A percentile compares a stretch with the other conserved stretches of the same genome.
These are phyloP conservation scores for Citrullus amarus DNA, from an alignment of 306 rosid species.

Conservation along the genomic window DNA sequence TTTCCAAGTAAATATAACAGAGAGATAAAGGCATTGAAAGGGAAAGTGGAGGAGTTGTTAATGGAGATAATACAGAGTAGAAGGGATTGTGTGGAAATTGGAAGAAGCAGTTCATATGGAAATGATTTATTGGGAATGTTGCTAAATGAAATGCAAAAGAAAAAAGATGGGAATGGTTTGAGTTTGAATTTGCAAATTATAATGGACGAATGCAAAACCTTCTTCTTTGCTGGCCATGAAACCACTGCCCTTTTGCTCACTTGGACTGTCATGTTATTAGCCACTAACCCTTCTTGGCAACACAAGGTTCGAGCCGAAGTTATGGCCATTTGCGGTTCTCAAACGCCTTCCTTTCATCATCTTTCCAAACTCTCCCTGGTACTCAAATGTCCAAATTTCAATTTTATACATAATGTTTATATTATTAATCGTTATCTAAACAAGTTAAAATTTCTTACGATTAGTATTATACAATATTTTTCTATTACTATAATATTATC, in stretches of 20 bases:
- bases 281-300: slow-evolving; percentile 75
- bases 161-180: slow-evolving; percentile 31
- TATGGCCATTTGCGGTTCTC: slow-evolving; percentile 40
- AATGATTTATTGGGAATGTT: slow-evolving; percentile 78
- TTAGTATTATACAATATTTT: too few relatives aligned
- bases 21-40: slow-evolving; percentile 68
- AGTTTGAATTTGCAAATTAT: slow-evolving; percentile 54
- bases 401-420: background rate
- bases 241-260: slow-evolving; percentile 86
- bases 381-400: background rate
- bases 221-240: slow-evolving; percentile 97
- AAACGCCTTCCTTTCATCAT: slow-evolving; percentile 51
- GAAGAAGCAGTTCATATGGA: slow-evolving; percentile 69
- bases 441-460: too few relatives aligned
- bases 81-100: slow-evolving; percentile 72
- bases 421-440: too few relatives aligned
- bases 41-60: slow-evolving; percentile 65
- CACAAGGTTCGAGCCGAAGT: slow-evolving; percentile 55
- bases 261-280: slow-evolving; percentile 85
- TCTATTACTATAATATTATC: too few relatives aligned
- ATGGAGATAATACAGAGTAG: slow-evolving; percentile 91
- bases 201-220: slow-evolving; percentile 96
- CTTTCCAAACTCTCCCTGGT: slow-evolving; percentile 70
- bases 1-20: slow-evolving; percentile 89
- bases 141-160: slow-evolving; percentile 63